A percentile compares a stretch with the other conserved stretches of the same genome.
phyloP scores from a whole-genome alignment of 306 rosid genomes.

The Trifolium repens region DNA sequence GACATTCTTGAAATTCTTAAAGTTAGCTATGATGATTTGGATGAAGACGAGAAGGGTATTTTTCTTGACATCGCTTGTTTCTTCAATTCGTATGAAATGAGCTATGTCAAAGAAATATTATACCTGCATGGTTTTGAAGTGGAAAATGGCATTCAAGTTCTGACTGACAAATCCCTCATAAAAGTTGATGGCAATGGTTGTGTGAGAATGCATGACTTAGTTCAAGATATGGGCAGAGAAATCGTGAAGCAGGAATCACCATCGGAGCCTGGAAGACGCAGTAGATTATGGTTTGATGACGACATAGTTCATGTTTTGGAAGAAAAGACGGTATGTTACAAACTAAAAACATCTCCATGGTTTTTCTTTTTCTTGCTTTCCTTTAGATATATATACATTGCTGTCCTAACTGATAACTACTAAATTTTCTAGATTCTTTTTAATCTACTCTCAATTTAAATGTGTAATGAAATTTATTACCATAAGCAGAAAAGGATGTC shows the following conservation, averaged over 20 bases:
- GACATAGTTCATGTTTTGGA: constrained; percentile 10
- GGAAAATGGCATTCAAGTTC: background rate
- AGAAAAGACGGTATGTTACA: background rate
- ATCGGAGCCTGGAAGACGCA: background rate
- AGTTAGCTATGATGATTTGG: constrained; percentile 34
- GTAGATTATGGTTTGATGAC: constrained; percentile 23
- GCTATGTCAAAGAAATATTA: constrained; percentile 21
- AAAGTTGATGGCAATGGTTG: background rate
- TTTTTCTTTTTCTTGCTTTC: background rate
- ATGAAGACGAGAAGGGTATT: constrained; percentile 23
- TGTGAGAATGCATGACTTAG: constrained; percentile 31
- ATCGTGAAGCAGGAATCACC: constrained; percentile 16
- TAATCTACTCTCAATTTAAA: background rate
- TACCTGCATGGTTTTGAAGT: background rate
- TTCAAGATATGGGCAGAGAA: constrained; percentile 32
- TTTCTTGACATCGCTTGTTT: constrained; percentile 34
- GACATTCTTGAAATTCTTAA: constrained; percentile 1
- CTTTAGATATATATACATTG: too few relatives aligned
- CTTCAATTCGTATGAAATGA: background rate
- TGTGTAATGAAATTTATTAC: background rate
- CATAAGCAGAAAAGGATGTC: background rate
- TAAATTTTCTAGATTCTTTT: background rate
- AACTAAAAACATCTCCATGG: background rate
- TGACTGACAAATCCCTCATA: constrained; percentile 14
- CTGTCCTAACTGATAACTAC: background rate